Conservation (phyloP, 192 early-diverging fungal species). For the Coemansia sp. region DNA sequence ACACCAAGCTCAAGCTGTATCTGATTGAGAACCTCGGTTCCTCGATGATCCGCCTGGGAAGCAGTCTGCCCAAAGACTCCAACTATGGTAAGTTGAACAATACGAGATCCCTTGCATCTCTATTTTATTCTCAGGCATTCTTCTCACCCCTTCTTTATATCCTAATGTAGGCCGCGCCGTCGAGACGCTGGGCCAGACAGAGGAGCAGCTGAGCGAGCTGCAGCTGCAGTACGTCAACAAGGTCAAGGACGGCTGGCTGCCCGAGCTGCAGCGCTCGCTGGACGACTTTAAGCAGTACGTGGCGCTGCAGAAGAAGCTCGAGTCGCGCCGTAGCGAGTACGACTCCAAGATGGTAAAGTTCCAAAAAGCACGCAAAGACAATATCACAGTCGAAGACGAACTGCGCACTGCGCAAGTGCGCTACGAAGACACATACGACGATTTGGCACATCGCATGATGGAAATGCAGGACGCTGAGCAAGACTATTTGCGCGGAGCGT, state of each 20-base stretch:
- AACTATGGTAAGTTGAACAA: conserved; percentile 43
- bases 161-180: conserved; percentile 45
- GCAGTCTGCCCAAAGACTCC: conserved; percentile 52
- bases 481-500: conserved; percentile 55
- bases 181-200: conserved; percentile 56
- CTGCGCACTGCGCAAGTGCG: conserved; percentile 83
- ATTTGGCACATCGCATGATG: conserved; percentile 76
- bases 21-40: conserved; percentile 66
- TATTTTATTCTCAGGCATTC: neutral
- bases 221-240: conserved; percentile 53
- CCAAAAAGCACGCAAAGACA: conserved; percentile 91
- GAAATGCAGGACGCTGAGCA: conserved; percentile 81
- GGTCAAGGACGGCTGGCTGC: conserved; percentile 57
- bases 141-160: conserved; percentile 3
- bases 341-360: conserved; percentile 87
- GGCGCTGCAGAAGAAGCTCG: conserved; percentile 79
- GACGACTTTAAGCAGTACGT: conserved; percentile 58
- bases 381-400: conserved; percentile 88
- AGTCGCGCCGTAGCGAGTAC: conserved; percentile 86
- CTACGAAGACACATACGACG: conserved; percentile 88
- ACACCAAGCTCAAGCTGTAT: conserved; percentile 62
- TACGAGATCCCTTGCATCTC: neutral
- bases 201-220: conserved; percentile 49
- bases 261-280: conserved; percentile 53
- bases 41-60: conserved; percentile 65